These are phyloP conservation scores for Hyparrhenia diplandra DNA, from an alignment of 176 grass and related monocot genomes.

Conservation along the genomic window DNA sequence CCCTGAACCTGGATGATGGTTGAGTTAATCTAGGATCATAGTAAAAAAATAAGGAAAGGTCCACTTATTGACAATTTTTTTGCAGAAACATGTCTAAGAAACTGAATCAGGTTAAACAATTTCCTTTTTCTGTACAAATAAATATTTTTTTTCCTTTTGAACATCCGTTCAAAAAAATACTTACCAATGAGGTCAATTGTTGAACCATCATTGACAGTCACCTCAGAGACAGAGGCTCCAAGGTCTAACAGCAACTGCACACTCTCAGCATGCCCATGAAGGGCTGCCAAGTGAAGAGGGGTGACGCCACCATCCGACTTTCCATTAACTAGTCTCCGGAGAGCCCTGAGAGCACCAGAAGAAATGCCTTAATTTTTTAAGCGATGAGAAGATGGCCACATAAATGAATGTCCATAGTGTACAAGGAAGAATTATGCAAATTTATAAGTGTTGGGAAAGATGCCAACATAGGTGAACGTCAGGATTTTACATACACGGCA, in stretches of 20 bases:
- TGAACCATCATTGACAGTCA: constrained; percentile 89
- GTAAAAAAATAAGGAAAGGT: background rate
- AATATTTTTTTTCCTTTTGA: no score
- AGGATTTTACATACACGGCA: constrained; percentile 68
- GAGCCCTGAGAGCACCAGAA: constrained; percentile 45
- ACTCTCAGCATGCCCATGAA: constrained; percentile 83
- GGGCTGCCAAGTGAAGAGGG: constrained; percentile 80
- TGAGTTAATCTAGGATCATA: constrained; percentile 13
- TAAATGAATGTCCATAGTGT: background rate
- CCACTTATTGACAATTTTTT: background rate
- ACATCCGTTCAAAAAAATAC: no score
- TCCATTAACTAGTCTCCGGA: constrained; percentile 63
- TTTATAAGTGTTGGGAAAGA: constrained; percentile 29
- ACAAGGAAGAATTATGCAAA: constrained; percentile 22
- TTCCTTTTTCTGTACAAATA: no score
- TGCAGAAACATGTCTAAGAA: background rate
- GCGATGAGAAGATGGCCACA: constrained; percentile 13
- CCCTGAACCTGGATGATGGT: constrained; percentile 63
- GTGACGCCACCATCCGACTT: constrained; percentile 91
- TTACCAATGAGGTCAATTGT: constrained; percentile 97
- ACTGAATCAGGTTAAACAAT: background rate
- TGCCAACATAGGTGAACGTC: constrained; percentile 26
- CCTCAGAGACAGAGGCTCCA: constrained; percentile 79
- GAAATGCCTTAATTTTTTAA: constrained; percentile 38
- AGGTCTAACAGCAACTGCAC: constrained; percentile 84